phyloP scores from a whole-genome alignment of 2,329 filamentous ascomycete species.

The Aspergillus phoenicis region DNA sequence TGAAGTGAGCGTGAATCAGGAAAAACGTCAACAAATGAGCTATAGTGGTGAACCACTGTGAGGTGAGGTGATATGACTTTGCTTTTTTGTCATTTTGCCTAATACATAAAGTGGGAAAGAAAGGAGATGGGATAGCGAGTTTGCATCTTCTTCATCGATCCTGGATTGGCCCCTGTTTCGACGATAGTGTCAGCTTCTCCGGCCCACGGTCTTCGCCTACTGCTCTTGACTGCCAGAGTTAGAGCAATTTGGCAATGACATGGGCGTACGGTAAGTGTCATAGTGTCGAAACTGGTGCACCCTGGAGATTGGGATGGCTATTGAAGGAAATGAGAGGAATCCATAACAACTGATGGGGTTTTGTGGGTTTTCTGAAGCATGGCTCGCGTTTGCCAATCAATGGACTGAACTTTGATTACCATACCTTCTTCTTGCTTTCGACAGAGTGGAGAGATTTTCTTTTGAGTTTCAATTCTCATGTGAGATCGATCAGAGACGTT shows the following conservation, averaged over 20 bases:
- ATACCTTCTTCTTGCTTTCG: no score
- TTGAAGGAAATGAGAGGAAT: not conserved
- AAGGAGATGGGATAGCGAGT: not conserved
- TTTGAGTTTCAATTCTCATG: no score
- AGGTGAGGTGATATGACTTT: not conserved
- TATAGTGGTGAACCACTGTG: not conserved
- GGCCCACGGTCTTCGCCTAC: not conserved
- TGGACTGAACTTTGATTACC: no score
- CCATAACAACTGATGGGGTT: not conserved
- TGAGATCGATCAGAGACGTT: no score
- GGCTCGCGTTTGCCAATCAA: not conserved
- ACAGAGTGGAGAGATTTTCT: no score
- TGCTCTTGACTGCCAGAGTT: not conserved
- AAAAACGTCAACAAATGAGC: not conserved
- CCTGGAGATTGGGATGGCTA: not conserved
- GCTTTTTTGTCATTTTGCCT: not conserved
- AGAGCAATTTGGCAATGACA: not conserved
- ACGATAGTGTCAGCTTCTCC: not conserved
- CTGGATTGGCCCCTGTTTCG: not conserved
- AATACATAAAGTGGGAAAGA: not conserved
- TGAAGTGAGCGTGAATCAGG: not conserved
- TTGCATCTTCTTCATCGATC: not conserved
- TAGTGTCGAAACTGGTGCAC: not conserved
- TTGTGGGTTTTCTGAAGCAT: not conserved
- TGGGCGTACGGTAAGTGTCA: not conserved